Evolutionary conservation across 164 flowering plant genomes (phyloP), one percentile per base, ranked within the genome.

Genomic region (Stephania yunnanensis): DNA sequence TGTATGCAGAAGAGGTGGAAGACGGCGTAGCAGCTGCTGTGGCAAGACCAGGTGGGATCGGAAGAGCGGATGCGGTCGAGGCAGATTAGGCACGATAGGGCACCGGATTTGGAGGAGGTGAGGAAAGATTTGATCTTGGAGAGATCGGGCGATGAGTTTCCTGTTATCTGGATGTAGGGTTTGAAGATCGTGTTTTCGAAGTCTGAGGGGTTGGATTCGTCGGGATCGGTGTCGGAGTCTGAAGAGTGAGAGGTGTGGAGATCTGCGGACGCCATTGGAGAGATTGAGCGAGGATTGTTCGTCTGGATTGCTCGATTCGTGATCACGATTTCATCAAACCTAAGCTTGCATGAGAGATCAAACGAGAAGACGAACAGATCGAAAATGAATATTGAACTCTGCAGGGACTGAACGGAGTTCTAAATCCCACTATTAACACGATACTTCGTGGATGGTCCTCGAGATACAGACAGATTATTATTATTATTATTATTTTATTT

Each of bases 1-100:
- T 95, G 98, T 78, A 95, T 91, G 78, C 98, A 95, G 71, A 83
- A 36, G 78, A 91, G 92, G 85, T 95, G 98, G 85, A 95, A 91
- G 74, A 92, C 83, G 71, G 92, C 87, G 84, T 84, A 89, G 84
- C 98, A 94, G 69, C 86, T 81, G 17, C 88, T 81, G 76, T 80
- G 19, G 84, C 97, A 94, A 48, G 96, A 90, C 97, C 98, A 94
- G 13, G 95, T 88, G 13, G 94, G 97, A 72, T 93, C 89, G 42
- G 88, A 61, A 55, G 73, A 82, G 17, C 84, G 80, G 85, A 95
- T 89, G 48, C 90, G 86, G 74, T 90, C 97, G 79, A 95, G 91
- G 83, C 97, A 95, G 52, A 95, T 91, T 78, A 94, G 90, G 85
- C 98, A 94, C 1, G 98, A 91, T 12, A 91, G 86, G 36, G 91